Evolutionary conservation across 768 basidiomycete species (phyloP).

Genomic region (Cantharellus anzutake): DNA sequence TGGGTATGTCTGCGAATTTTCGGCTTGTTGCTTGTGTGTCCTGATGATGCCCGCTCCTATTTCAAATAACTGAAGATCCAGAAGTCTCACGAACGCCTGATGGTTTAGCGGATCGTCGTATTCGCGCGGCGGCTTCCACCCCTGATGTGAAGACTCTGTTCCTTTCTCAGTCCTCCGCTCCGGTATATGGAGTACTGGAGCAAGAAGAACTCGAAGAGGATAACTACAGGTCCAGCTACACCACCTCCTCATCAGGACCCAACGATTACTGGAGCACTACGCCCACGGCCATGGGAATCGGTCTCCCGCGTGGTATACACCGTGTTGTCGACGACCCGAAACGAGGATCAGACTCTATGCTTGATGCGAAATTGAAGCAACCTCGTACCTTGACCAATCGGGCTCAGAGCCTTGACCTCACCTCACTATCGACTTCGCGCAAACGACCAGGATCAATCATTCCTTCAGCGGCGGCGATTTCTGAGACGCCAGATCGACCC

Average conservation of each 20-base stretch:
- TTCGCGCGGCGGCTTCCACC: constrained; percentile 74
- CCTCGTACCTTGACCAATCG: constrained; percentile 71
- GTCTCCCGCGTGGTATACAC: neutral
- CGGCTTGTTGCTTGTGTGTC: constrained; percentile 29
- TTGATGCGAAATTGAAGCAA: constrained; percentile 73
- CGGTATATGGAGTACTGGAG: constrained; percentile 39
- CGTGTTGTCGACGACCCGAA: constrained; percentile 42
- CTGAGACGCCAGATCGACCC: neutral
- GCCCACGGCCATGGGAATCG: neutral
- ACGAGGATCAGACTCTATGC: constrained; percentile 64
- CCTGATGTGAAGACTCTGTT: constrained; percentile 93
- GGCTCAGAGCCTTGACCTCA: constrained; percentile 78
- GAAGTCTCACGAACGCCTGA: constrained; percentile 42
- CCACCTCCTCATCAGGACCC: constrained; percentile 24
- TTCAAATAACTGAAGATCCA: constrained; percentile 38
- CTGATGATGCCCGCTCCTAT: constrained; percentile 22
- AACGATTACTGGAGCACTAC: constrained; percentile 21
- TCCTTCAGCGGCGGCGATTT: neutral
- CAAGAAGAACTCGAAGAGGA: constrained; percentile 6
- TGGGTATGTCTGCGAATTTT: neutral
- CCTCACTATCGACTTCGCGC: constrained; percentile 30
- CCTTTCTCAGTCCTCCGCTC: constrained; percentile 38
- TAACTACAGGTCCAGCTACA: constrained; percentile 4
- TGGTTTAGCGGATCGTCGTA: constrained; percentile 49
- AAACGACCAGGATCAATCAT: neutral